Conservation (phyloP, 75 land plant species). For the Isoetes taiwanensis region DNA sequence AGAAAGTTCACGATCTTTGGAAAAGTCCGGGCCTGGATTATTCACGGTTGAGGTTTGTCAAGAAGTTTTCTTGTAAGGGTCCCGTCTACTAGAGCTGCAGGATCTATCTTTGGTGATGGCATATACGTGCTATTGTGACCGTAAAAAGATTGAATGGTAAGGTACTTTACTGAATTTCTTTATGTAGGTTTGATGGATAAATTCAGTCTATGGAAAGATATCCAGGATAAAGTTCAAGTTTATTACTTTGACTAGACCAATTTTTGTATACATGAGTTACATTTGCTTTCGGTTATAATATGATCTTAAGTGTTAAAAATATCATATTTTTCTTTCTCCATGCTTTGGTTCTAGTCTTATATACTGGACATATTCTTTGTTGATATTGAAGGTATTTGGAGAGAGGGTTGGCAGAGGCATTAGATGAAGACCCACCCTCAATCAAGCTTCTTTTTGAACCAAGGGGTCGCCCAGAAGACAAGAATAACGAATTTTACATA, state of each 20-base stretch:
- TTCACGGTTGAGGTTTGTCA: conserved; percentile 63
- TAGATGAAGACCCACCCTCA: conserved; percentile 80
- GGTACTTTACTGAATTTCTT: too few species aligned
- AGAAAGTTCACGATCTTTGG: too few species aligned
- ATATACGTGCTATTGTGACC: conserved; percentile 89
- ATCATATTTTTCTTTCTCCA: too few species aligned
- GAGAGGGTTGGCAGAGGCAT: conserved; percentile 62
- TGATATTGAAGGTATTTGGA: conserved; percentile 81
- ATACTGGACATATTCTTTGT: too few species aligned
- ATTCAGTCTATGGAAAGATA: too few species aligned
- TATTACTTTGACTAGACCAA: too few species aligned
- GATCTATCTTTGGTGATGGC: conserved; percentile 93
- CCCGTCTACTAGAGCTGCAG: conserved; percentile 97
- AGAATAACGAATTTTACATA: conserved; percentile 88
- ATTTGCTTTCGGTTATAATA: too few species aligned
- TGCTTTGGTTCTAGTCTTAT: too few species aligned
- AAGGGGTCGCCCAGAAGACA: conserved; percentile 97
- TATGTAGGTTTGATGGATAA: too few species aligned
- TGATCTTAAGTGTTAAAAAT: too few species aligned
- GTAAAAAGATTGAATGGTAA: conserved; percentile 85
- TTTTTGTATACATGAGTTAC: too few species aligned
- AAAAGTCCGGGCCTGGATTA: conserved; percentile 37
- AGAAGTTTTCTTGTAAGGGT: conserved; percentile 93
- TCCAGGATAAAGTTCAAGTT: too few species aligned
- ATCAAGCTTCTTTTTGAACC: conserved; percentile 95